Evolutionary conservation across 2,329 filamentous ascomycete species (phyloP).

Genomic region (Phyllosticta capitalensis): DNA sequence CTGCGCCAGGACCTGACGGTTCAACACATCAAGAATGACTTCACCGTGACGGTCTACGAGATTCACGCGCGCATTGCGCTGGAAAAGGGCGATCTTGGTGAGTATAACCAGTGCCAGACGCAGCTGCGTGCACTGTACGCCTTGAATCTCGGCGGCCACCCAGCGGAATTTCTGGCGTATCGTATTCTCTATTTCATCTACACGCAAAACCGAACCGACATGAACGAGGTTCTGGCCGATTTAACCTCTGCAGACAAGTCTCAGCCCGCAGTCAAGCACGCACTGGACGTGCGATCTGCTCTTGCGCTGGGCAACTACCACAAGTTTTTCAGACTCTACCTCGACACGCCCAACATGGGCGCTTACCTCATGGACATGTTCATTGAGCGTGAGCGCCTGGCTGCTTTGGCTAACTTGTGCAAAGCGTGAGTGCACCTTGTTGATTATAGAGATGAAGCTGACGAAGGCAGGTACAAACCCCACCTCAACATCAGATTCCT

Average conservation of each 20-base stretch:
- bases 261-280: conserved; percentile 77
- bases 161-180: conserved; percentile 96
- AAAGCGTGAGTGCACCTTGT: conserved; percentile 62
- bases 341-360: conserved; percentile 92
- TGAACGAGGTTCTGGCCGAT: conserved; percentile 98
- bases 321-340: conserved; percentile 93
- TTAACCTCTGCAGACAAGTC: conserved; percentile 96
- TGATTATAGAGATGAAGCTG: not conserved
- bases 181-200: conserved; percentile 99
- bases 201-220: conserved; percentile 92
- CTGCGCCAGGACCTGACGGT: conserved; percentile 96
- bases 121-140: conserved; percentile 88
- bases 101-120: conserved; percentile 99
- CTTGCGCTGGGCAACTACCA: conserved; percentile 93
- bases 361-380: conserved; percentile 99
- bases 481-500: conserved; percentile 83
- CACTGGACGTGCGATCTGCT: conserved; percentile 80
- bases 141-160: conserved; percentile 76
- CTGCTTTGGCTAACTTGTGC: conserved; percentile 84
- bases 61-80: conserved; percentile 94
- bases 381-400: conserved; percentile 82
- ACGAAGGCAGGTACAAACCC: conserved; percentile 67
- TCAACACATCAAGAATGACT: conserved; percentile 92
- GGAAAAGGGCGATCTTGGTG: conserved; percentile 98
- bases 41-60: conserved; percentile 94